These are phyloP conservation scores for Suillus hirtellus DNA, from an alignment of 768 basidiomycete genomes.

Conservation along the genomic window DNA sequence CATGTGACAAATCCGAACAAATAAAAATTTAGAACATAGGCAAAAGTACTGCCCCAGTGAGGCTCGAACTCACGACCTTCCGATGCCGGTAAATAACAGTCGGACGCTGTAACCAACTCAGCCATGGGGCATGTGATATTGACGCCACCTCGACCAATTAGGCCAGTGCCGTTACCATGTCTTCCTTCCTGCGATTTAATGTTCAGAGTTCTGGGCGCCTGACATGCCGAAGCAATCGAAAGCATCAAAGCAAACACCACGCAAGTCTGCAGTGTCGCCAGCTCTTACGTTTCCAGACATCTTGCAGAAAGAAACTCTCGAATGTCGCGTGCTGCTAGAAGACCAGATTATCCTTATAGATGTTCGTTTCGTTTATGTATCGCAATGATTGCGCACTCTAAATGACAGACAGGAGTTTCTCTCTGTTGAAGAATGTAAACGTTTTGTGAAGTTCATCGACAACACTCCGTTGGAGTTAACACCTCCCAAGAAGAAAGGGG, in stretches of 20 bases:
- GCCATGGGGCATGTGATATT: constrained; percentile 44
- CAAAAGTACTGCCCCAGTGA: constrained; percentile 46
- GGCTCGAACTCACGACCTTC: constrained; percentile 57
- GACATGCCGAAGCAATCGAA: constrained; percentile 12
- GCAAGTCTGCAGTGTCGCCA: constrained; percentile 2
- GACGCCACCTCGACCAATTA: background rate
- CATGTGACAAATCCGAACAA: background rate
- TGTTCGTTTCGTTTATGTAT: constrained; percentile 36
- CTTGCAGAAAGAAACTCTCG: constrained; percentile 43
- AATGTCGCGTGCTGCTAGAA: constrained; percentile 51
- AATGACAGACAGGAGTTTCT: constrained; percentile 48
- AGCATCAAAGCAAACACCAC: background rate
- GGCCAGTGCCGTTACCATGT: background rate
- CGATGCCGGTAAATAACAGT: constrained; percentile 42
- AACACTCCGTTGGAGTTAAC: constrained; percentile 61
- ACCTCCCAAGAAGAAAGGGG: constrained; percentile 70
- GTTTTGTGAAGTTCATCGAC: constrained; percentile 60
- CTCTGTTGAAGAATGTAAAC: constrained; percentile 60
- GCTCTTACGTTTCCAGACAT: constrained; percentile 45
- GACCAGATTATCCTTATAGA: constrained; percentile 66
- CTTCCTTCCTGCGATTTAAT: no score
- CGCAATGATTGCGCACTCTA: background rate
- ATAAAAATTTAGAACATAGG: background rate
- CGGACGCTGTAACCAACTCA: constrained; percentile 54
- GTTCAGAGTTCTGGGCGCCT: background rate